Evolutionary conservation across 768 basidiomycete species (phyloP), one percentile per base, ranked within the genome.

Genomic region (Chalciporus chontae): DNA sequence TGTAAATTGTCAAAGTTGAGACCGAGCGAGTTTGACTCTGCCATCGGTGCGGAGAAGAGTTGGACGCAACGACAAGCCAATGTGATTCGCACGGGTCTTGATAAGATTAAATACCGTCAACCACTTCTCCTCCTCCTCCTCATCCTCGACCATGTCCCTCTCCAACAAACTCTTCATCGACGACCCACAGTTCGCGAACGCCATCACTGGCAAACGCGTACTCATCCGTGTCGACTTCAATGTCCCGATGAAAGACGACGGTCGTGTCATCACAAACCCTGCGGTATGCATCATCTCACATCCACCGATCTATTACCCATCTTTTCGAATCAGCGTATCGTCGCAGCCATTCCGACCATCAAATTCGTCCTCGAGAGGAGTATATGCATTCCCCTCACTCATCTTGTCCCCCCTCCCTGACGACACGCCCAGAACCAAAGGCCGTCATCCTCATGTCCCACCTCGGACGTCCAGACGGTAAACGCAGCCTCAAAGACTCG

Each of bases 201-300:
- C 86, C 59, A 84, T 97, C 78, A 82, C 81, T 58, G 86, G 76
- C 62, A 92, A 89, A 70, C 88, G 90, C 56, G 90, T 94, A 59
- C 86, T 95, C 65, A 90, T 95, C 65, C 88, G 92, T 59, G 94
- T 94, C 58, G 93, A 95, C 76, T 95, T 95, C 77, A 95, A 95
- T 67, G 93, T 95, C 52, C 93, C 93, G 54, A 85, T 91, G 73
- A 80, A 86, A 62, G 87, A 91, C 65, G 49, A 53, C 66, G 87
- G 86, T 43, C 85, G 85, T 66, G 89, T 95, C 73, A 94, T 98
- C 77, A 95, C 95, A 40, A 99, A 97, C 75, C 87, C 92, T 56
- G 94, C 94, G 48, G 95, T 96, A 67, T 55, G 93, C 76, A 39
- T 47, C 51, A 50, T 19, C 50, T 39, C 45, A 37, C 50, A 44